phyloP scores from a whole-genome alignment of 306 rosid species.

The Lagenaria siceraria region DNA sequence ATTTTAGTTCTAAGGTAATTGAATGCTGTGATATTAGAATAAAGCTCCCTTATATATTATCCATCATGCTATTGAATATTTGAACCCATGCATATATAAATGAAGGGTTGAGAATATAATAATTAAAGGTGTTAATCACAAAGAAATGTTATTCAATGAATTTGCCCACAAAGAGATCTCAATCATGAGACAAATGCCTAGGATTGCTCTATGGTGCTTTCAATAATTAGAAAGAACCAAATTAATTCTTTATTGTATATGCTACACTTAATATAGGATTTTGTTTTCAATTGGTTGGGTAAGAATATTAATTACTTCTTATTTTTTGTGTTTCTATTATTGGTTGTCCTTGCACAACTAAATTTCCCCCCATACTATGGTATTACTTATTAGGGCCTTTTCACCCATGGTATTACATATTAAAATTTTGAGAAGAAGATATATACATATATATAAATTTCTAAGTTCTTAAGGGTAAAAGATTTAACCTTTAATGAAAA shows the following conservation, averaged over 20 bases:
- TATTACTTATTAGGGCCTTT: too few species aligned
- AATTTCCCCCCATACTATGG: too few species aligned
- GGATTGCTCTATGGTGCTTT: background rate
- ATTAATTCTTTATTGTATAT: background rate
- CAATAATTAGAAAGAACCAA: background rate
- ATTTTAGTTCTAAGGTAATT: too few species aligned
- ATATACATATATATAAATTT: too few species aligned
- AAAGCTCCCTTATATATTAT: too few species aligned
- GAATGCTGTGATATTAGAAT: too few species aligned
- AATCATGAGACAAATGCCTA: slow-evolving; percentile 3
- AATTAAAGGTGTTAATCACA: background rate
- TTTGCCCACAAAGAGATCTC: background rate
- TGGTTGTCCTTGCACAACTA: background rate
- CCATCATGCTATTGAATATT: too few species aligned
- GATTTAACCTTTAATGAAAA: too few species aligned
- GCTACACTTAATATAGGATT: background rate
- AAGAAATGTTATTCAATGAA: background rate
- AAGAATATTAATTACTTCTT: background rate
- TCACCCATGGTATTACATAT: too few species aligned
- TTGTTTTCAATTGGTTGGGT: background rate
- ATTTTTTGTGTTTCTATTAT: background rate
- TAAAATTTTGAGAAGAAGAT: too few species aligned
- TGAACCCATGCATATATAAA: too few species aligned
- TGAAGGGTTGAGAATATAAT: background rate
- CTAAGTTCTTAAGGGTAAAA: too few species aligned